Conservation (phyloP, 495 filamentous ascomycete genomes). For the Niebla homalea region DNA sequence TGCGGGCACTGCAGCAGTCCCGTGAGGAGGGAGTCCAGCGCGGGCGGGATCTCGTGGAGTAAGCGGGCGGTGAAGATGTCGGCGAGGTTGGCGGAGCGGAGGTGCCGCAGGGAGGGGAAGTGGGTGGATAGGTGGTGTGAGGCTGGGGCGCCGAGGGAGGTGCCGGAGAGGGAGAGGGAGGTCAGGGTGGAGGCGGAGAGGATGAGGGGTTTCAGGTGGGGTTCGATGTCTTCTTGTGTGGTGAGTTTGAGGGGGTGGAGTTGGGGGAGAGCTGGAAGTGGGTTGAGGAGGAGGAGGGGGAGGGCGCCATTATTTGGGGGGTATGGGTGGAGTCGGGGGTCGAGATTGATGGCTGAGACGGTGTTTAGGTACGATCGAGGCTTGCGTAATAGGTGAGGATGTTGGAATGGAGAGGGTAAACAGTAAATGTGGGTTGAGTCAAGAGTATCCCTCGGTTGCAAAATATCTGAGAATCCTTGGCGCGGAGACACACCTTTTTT, state of each 20-base stretch:
- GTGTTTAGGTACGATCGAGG: neutral
- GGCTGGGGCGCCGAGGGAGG: constrained; percentile 82
- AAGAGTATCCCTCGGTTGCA: too few relatives aligned
- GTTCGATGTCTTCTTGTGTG: constrained; percentile 69
- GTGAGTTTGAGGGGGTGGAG: constrained; percentile 84
- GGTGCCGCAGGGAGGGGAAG: constrained; percentile 65
- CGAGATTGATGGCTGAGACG: neutral
- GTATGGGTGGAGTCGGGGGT: neutral
- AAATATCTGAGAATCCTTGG: too few relatives aligned
- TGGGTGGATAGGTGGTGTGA: constrained; percentile 58
- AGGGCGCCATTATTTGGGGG: constrained; percentile 38
- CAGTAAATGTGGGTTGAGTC: too few relatives aligned
- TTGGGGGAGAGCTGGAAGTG: constrained; percentile 52
- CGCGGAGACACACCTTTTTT: too few relatives aligned
- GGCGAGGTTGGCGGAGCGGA: constrained; percentile 78
- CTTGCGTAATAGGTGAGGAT: too few relatives aligned
- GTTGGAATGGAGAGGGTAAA: too few relatives aligned
- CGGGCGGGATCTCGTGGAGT: constrained; percentile 83
- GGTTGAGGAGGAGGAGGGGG: constrained; percentile 77
- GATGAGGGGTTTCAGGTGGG: constrained; percentile 64
- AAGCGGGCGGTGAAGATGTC: constrained; percentile 96
- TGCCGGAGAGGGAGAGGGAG: constrained; percentile 71
- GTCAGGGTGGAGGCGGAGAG: constrained; percentile 56
- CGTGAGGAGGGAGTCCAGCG: constrained; percentile 70
- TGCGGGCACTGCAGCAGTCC: constrained; percentile 70